phyloP scores from a whole-genome alignment of 225 moss, liverwort and hornwort species.

The Anthoceros angustus region DNA sequence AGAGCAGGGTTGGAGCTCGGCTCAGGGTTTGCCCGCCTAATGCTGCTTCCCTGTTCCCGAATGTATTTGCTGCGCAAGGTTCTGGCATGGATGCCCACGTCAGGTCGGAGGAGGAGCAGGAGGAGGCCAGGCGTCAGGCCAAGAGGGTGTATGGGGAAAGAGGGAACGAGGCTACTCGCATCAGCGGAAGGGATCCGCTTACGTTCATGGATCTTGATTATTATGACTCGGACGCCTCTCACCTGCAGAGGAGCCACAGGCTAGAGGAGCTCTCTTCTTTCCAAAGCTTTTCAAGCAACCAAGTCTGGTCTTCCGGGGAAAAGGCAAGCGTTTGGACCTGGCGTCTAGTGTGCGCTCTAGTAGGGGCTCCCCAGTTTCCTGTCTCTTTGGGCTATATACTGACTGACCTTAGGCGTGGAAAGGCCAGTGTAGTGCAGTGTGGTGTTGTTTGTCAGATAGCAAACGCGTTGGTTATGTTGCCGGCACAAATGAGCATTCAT shows the following conservation, averaged over 20 bases:
- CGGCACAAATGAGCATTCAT: no score
- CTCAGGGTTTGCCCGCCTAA: slow-evolving; percentile 37
- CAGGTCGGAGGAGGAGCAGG: background rate
- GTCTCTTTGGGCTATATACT: no score
- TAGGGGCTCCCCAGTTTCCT: background rate
- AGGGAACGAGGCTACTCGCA: no score
- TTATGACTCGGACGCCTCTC: background rate
- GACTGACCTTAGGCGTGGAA: no score
- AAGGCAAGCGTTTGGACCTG: slow-evolving; percentile 27
- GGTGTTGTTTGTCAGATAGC: no score
- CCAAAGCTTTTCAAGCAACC: slow-evolving; percentile 68
- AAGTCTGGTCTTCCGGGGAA: slow-evolving; percentile 40
- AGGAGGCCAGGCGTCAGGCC: background rate
- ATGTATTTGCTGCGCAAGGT: slow-evolving; percentile 26
- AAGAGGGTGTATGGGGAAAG: no score
- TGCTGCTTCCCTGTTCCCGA: slow-evolving; percentile 48
- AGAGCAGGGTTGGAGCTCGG: slow-evolving; percentile 34
- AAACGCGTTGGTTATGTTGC: no score
- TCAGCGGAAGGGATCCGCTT: background rate
- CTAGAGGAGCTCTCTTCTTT: slow-evolving; percentile 97
- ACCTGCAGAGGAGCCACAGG: slow-evolving; percentile 36
- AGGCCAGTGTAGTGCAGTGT: no score
- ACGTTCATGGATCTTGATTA: background rate
- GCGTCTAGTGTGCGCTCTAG: background rate
- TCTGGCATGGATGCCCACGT: slow-evolving; percentile 26